Percentiles rank a stretch among this genome's conserved stretches.
These are phyloP conservation scores for Penicillium crustosum DNA, from an alignment of 2,329 filamentous ascomycete species.

Conservation along the genomic window DNA sequence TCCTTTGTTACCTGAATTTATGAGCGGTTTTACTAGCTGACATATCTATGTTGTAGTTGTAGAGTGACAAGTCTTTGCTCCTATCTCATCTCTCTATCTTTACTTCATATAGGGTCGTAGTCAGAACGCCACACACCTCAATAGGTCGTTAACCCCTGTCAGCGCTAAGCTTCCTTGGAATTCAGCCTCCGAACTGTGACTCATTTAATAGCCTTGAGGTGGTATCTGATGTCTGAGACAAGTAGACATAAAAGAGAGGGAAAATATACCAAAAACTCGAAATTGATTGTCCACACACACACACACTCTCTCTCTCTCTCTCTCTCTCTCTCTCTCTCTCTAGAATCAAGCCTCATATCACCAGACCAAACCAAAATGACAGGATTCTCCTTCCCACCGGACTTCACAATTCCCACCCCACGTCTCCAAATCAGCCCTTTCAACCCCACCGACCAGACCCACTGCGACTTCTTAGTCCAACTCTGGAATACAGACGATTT, in stretches of 20 bases:
- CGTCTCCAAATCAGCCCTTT: slow-evolving; percentile 22
- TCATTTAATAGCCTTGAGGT: neutral
- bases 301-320: too few relatives aligned
- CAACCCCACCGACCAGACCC: slow-evolving; percentile 10
- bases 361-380: slow-evolving; percentile 1
- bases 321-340: too few relatives aligned
- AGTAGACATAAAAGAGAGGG: neutral
- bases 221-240: neutral
- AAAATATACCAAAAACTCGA: too few relatives aligned
- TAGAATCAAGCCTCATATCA: neutral
- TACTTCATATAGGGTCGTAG: neutral
- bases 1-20: too few relatives aligned
- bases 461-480: slow-evolving; percentile 18
- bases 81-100: neutral
- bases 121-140: neutral
- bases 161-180: neutral
- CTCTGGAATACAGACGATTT: slow-evolving; percentile 25
- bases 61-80: too few relatives aligned
- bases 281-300: neutral
- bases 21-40: too few relatives aligned
- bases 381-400: slow-evolving; percentile 7
- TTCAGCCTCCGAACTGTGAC: neutral
- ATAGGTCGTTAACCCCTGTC: neutral
- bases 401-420: slow-evolving; percentile 11
- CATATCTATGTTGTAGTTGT: too few relatives aligned